Evolutionary conservation across 345 rosid species (phyloP).

Genomic region (Brassica rapa): DNA sequence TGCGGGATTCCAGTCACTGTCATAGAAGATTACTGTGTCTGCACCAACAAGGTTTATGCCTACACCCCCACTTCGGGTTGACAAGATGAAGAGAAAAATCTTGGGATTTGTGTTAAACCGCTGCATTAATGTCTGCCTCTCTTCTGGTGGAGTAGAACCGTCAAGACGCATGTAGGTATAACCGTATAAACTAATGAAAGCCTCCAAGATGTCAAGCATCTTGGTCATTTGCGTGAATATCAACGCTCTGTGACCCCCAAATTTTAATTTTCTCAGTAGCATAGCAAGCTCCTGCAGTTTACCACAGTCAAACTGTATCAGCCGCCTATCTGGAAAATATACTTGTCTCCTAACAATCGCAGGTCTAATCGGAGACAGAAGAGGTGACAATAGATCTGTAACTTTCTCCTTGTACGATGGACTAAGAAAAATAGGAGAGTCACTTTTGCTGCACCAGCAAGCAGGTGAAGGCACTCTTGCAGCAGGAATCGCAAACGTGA

Average conservation of each 20-base stretch:
- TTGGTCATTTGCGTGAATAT: constrained; percentile 99
- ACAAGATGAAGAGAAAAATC: constrained; percentile 91
- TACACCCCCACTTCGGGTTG: constrained; percentile 99
- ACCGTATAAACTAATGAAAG: constrained; percentile 91
- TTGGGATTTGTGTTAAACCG: constrained; percentile 98
- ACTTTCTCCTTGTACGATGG: constrained; percentile 61
- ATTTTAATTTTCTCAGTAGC: constrained; percentile 84
- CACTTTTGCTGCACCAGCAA: constrained; percentile 84
- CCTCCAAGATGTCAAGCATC: constrained; percentile 99
- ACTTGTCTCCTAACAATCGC: constrained; percentile 95
- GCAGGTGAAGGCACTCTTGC: constrained; percentile 78
- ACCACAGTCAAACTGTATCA: constrained; percentile 99
- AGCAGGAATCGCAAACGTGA: constrained; percentile 94
- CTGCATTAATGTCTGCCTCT: constrained; percentile 99
- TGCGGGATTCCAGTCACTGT: constrained; percentile 99
- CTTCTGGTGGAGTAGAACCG: constrained; percentile 99
- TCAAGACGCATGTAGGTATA: constrained; percentile 99
- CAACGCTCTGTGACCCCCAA: constrained; percentile 93
- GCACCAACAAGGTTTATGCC: constrained; percentile 99
- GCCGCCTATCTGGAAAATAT: constrained; percentile 96
- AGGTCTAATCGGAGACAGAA: constrained; percentile 83
- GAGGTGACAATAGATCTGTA: constrained; percentile 71
- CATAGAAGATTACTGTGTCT: constrained; percentile 98
- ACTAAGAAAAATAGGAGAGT: constrained; percentile 60
- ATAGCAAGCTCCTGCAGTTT: constrained; percentile 95